Percentiles rank a stretch among this genome's conserved stretches.
phyloP scores from a whole-genome alignment of 257 asterid genomes.

The Lycium barbarum region DNA sequence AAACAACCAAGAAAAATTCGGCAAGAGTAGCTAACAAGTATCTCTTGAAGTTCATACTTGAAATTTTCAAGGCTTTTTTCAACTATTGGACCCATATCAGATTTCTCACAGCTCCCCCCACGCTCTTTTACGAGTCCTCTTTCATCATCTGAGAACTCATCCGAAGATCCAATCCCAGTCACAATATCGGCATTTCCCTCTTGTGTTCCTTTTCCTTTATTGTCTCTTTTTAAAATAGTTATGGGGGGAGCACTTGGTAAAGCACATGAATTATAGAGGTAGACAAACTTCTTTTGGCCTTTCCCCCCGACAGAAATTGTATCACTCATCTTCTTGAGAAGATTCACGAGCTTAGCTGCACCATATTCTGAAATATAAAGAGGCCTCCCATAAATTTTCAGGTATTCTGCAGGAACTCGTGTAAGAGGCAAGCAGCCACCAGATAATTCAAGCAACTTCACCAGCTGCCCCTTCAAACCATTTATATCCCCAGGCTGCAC shows the following conservation, averaged over 20 bases:
- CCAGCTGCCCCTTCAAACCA: slow-evolving; percentile 82
- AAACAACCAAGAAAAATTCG: slow-evolving; percentile 64
- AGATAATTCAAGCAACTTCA: slow-evolving; percentile 68
- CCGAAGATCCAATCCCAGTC: slow-evolving; percentile 59
- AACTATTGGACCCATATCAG: slow-evolving; percentile 33
- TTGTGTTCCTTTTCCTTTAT: slow-evolving; percentile 54
- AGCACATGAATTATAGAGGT: slow-evolving; percentile 49
- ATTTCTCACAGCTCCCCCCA: slow-evolving; percentile 37
- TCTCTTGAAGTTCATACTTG: slow-evolving; percentile 85
- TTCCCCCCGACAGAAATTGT: slow-evolving; percentile 60
- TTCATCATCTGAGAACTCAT: slow-evolving; percentile 75
- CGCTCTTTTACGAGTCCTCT: slow-evolving; percentile 46
- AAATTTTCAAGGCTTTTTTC: slow-evolving; percentile 56
- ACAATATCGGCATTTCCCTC: slow-evolving; percentile 46
- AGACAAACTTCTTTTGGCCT: slow-evolving; percentile 63
- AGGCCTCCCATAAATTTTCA: slow-evolving; percentile 75
- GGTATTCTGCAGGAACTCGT: slow-evolving; percentile 77
- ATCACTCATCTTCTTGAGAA: slow-evolving; percentile 78
- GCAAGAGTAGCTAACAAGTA: slow-evolving; percentile 86
- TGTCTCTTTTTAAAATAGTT: slow-evolving; percentile 53
- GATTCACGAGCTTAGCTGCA: slow-evolving; percentile 66
- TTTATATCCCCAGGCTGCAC: slow-evolving; percentile 88
- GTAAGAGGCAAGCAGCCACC: slow-evolving; percentile 75
- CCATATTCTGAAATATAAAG: slow-evolving; percentile 80
- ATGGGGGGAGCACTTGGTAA: slow-evolving; percentile 44